Base-by-base conservation (phyloP, 2,329 filamentous ascomycete species). In the Akanthomyces lecanii region DNA sequence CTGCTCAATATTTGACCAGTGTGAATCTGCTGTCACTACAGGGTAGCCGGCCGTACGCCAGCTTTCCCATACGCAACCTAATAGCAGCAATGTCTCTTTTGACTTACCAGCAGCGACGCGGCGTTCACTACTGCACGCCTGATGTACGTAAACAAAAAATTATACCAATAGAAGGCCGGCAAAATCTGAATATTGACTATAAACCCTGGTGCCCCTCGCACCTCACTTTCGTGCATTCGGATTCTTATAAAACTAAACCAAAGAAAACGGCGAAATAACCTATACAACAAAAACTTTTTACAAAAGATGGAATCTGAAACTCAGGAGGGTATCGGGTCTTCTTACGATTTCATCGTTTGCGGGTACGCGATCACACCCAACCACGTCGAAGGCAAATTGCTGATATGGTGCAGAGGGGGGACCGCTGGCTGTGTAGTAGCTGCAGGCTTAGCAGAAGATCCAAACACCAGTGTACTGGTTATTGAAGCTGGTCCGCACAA, bases 401-500 rank as follows among this genome's bases (percentile, higher is more conserved):
- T 62, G 30, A 62, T 21, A 7, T 51, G 10, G 14, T 48, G 33
- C 42, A 71, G 73, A 47, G 75, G 75, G 38, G 75, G 75, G 21
- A 77, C 75, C 8, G 66, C 74, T 6, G 75, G 75, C 11, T 75
- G 75, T 54, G 75, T 76, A 21, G 67, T 77, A 30, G 75, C 75
- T 50, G 69, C 70, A 30, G 71, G 75, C n/a, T 70, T 77, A 47
- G 73, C 74, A n/a, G 75, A 77, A 65, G 67, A 71, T 45, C 66
- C 71, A 1, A 63, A 69, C 12, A 64, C 66, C 16, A 71, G 64
- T 44, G 69, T 77, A 10, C 70, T 76, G 0, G 67, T 77, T 12
- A 70, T 77, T 30, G 75, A 77, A 62, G 75, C 75, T n/a, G 75
- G 75, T 8, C 68, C 73, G 23, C 73, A 78, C 63, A 77, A 75